Base-by-base conservation (phyloP, 2,329 filamentous ascomycete genomes). In the Neopestalotiopsis sp. region DNA sequence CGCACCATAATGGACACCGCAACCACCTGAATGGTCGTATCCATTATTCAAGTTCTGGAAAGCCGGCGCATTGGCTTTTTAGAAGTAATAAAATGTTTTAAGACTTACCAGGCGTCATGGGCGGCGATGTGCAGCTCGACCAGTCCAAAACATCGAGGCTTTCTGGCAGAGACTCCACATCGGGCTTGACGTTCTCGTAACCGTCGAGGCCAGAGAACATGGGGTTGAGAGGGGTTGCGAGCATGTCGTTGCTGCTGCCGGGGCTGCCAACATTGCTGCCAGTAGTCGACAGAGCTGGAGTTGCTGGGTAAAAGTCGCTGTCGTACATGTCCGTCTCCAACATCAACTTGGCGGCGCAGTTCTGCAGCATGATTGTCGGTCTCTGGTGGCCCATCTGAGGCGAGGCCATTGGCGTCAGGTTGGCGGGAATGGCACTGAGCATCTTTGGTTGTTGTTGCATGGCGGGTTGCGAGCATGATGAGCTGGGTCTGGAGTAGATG, bases 261-360 rank as follows among this genome's bases (percentile, higher is more conserved):
- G 95, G 94, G 86, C 94, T 97, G 84, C 93, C 94, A 76, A 94
- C 92, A 68, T 89, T 90, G 85, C 94, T 97, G 73, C 92, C 92
- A 38, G 94, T 92, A 2, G 92, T 91, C 30, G 95, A 97, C 75
- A 98, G 87, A 61, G 94, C 92, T 63, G 95, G 95, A 24, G 95
- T 98, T 7, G 94, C 91, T 42, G 95, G 95, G 77, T 93, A 94
- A 81, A 91, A 93, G 73, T 91, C 89, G 38, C 82, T 81, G 74
- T 90, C 87, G 74, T 86, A 83, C 71, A 92, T 88, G 74, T 94
- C 91, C 17, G 93, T 94, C 80, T 97, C 92, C 72, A 97, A 83
- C 76, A 94, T 86, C 73, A 88, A 81, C 81, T 80, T 88, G 79
- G 72, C 71, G 1, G 75, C 74, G 20, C 76, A 74, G 65, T 70